Evolutionary conservation across 768 basidiomycete genomes (phyloP), one percentile per base, ranked within the genome.

Genomic region (Royoungia palumana): DNA sequence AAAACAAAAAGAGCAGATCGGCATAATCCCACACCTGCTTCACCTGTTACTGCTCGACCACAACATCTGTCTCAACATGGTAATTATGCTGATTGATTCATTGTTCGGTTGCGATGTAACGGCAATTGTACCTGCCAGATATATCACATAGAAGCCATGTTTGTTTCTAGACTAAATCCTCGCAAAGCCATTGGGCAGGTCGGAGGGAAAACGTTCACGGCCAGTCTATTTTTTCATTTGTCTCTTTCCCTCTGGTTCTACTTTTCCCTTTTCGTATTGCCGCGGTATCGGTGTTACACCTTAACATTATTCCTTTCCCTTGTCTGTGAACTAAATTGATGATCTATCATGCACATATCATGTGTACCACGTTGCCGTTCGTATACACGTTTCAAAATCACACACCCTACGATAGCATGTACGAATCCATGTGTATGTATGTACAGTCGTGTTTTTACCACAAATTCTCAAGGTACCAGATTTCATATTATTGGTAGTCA

Each of bases 401-500:
- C 35, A n/a, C 16, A 10, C 17, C 8, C 5, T 24, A n/a, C 25
- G 24, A 45, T 20, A 37, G 2, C 11, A 14, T 11, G 20, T 19
- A 46, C 20, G n/a, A 21, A 17, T 20, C 28, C 37, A 27, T 14
- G 11, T 20, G 16, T 16, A 21, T 5, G 37, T 63, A 58, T 5
- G 37, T 63, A 58, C 10, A 65, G 61, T 16, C 68, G 65, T 16
- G 59, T 32, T 61, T 12, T 72, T 72, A 14, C 60, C 50, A 32
- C 53, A 61, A 10, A 44, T 50, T 34, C 64, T 12, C 28, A 28
- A 28, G 11, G 28, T 12, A 28, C 28, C 51, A 14, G 30, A 30
- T 13, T 30, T 30, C 12, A 30, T 30, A 4, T 32, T 14, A 6
- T n/a, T n/a, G n/a, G n/a, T n/a, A n/a, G n/a, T n/a, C n/a, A n/a